Evolutionary conservation across 257 asterid genomes (phyloP).

Genomic region (Solanum megistacrolobum): DNA sequence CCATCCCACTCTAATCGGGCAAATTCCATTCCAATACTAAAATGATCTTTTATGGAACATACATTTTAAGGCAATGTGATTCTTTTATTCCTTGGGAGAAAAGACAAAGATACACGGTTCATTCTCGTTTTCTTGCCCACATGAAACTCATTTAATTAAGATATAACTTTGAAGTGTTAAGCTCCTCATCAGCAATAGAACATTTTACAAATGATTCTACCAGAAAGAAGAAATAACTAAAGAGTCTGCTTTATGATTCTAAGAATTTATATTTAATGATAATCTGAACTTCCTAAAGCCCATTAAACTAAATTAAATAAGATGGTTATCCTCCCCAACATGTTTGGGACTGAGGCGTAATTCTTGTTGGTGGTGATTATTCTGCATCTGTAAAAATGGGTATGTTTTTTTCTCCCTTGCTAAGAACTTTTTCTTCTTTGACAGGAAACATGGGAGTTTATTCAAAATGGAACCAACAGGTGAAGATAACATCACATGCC

Average conservation of each 20-base stretch:
- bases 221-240: neutral
- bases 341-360: neutral
- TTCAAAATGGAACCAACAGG: neutral
- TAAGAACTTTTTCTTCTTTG: neutral
- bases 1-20: neutral
- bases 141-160: neutral
- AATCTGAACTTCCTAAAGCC: neutral
- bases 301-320: neutral
- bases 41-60: neutral
- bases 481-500: neutral
- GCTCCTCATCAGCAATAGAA: neutral
- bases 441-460: neutral
- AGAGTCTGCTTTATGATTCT: neutral
- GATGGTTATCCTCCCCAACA: neutral
- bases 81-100: neutral
- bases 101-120: neutral
- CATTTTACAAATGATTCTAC: neutral
- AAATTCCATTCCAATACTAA: neutral
- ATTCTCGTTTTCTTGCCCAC: neutral
- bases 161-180: neutral
- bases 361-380: neutral
- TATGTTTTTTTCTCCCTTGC: neutral
- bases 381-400: neutral
- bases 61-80: neutral
- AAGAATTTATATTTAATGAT: neutral